Conservation (phyloP, 129 eudicot genomes). For the Lactuca saligna region DNA sequence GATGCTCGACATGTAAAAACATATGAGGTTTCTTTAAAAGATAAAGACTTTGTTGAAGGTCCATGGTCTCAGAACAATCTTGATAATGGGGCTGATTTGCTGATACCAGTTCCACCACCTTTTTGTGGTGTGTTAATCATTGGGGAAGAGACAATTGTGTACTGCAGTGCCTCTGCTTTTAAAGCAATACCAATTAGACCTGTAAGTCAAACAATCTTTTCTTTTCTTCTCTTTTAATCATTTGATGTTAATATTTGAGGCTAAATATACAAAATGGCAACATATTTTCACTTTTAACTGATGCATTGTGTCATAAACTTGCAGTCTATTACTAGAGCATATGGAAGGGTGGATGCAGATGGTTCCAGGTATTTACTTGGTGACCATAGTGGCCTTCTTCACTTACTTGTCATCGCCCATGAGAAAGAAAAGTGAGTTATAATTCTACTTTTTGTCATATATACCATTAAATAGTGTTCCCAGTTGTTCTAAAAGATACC, state of each 20-base stretch:
- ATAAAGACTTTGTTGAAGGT: constrained; percentile 92
- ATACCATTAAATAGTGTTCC: background rate
- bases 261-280: background rate
- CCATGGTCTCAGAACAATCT: constrained; percentile 99
- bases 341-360: constrained; percentile 97
- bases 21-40: constrained; percentile 87
- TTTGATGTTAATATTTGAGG: background rate
- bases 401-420: constrained; percentile 91
- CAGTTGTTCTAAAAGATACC: constrained; percentile 2
- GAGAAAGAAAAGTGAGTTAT: constrained; percentile 85
- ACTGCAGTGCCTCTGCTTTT: constrained; percentile 89
- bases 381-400: constrained; percentile 94
- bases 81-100: constrained; percentile 93
- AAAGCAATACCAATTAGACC: constrained; percentile 98
- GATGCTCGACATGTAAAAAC: constrained; percentile 98
- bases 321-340: constrained; percentile 87
- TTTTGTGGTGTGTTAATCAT: constrained; percentile 93
- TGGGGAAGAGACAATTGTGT: constrained; percentile 97
- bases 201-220: constrained; percentile 47
- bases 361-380: constrained; percentile 96
- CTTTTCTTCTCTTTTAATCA: background rate
- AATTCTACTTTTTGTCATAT: background rate
- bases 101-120: constrained; percentile 97
- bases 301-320: constrained; percentile 13
- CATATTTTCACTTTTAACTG: background rate